These are phyloP conservation scores for Pseudogymnoascus sp. DNA, from an alignment of 2,329 filamentous ascomycete species.

Conservation along the genomic window DNA sequence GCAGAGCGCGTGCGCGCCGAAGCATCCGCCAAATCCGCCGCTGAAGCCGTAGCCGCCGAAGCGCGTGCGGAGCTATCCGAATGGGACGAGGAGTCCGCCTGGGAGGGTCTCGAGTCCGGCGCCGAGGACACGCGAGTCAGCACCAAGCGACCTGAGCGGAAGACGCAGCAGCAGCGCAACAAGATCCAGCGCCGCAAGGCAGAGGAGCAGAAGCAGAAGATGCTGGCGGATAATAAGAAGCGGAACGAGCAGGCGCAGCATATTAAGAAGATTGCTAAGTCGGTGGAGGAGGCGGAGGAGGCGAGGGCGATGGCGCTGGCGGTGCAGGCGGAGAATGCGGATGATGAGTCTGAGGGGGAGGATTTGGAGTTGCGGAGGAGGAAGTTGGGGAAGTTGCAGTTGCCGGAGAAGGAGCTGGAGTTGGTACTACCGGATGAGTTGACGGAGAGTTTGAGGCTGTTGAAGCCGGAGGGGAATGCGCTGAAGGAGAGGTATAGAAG, in stretches of 20 bases:
- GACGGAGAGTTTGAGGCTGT: slow-evolving; percentile 67
- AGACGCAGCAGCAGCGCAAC: slow-evolving; percentile 80
- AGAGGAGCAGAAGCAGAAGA: slow-evolving; percentile 66
- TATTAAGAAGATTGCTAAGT: slow-evolving; percentile 61
- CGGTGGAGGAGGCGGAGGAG: slow-evolving; percentile 50
- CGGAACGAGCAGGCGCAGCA: slow-evolving; percentile 62
- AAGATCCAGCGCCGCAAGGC: slow-evolving; percentile 83
- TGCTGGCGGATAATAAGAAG: slow-evolving; percentile 66
- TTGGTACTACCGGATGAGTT: slow-evolving; percentile 75
- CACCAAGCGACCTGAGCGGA: slow-evolving; percentile 71
- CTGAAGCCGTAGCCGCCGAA: slow-evolving; percentile 66
- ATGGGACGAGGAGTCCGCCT: slow-evolving; percentile 83
- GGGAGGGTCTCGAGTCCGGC: slow-evolving; percentile 83
- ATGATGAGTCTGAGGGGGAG: slow-evolving; percentile 48
- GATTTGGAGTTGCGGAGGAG: slow-evolving; percentile 59
- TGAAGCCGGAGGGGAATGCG: slow-evolving; percentile 94
- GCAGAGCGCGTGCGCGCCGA: slow-evolving; percentile 60
- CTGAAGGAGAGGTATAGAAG: slow-evolving; percentile 87
- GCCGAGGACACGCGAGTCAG: slow-evolving; percentile 56
- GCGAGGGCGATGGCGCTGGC: slow-evolving; percentile 35
- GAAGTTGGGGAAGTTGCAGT: slow-evolving; percentile 62
- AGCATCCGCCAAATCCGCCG: slow-evolving; percentile 59
- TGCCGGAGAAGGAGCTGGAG: slow-evolving; percentile 74
- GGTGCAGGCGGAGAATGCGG: slow-evolving; percentile 36
- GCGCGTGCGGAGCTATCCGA: slow-evolving; percentile 55